Conservation (phyloP, 345 rosid species). For the Trapa incisa region DNA sequence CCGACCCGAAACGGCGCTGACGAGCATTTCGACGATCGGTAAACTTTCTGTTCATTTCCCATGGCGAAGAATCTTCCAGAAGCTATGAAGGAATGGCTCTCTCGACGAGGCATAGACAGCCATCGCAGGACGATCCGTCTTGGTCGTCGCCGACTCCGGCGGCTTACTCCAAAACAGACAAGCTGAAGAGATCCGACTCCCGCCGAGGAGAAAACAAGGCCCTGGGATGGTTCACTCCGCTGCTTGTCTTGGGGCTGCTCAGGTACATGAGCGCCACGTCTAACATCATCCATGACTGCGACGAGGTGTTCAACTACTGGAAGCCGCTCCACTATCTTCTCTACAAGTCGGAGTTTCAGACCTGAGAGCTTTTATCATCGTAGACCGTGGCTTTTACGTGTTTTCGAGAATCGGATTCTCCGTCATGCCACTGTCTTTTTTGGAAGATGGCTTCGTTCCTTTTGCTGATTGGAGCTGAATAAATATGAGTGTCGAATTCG, state of each 20-base stretch:
- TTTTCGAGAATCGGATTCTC: not conserved
- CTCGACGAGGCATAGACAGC: conserved; percentile 64
- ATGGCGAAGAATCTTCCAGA: not conserved
- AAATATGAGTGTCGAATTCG: not conserved
- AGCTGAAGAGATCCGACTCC: conserved; percentile 33
- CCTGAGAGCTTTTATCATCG: conserved; percentile 45
- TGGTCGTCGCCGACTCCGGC: conserved; percentile 21
- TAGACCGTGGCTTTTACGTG: not conserved
- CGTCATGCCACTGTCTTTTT: not conserved
- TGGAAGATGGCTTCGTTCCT: not conserved
- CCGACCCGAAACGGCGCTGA: too few relatives aligned
- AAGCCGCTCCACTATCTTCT: conserved; percentile 94
- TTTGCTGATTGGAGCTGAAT: not conserved
- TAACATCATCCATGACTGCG: conserved; percentile 95
- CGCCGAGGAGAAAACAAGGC: conserved; percentile 28
- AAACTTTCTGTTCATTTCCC: too few relatives aligned
- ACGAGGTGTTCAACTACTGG: conserved; percentile 98
- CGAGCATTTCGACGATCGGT: too few relatives aligned
- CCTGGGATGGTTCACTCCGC: conserved; percentile 63
- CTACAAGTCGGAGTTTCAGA: conserved; percentile 85
- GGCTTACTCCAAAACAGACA: conserved; percentile 46
- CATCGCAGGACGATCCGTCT: conserved; percentile 29
- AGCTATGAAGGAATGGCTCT: conserved; percentile 28
- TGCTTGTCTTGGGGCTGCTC: conserved; percentile 57
- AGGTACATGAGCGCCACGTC: conserved; percentile 96